Evolutionary conservation across 768 basidiomycete genomes (phyloP), one percentile per base, ranked within the genome.

Genomic region (Candolleomyces aberdarensis): DNA sequence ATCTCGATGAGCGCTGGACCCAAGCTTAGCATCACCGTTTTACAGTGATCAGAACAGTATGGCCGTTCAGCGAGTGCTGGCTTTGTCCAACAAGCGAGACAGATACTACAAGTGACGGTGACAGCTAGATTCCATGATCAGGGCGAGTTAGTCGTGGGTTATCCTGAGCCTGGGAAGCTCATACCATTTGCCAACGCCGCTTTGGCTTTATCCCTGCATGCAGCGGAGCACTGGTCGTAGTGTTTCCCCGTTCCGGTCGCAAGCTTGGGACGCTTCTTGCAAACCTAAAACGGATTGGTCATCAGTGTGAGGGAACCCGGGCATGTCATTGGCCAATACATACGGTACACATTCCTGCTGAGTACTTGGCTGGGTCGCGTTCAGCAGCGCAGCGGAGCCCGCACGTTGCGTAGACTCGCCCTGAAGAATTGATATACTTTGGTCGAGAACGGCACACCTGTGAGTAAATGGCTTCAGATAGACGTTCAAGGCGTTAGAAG

Each of bases 171-270:
- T 2, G 8, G 14, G 22, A 22, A 22, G 49, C 4, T 22, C 19
- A 8, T 51, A 51, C 49, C 49, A 4, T 22, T 51, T 3, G 19
- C 49, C n/a, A 15, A 14, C 15, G 49, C 8, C 15, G 19, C 29
- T 22, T 51, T 51, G 13, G 19, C 49, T 26, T 66, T 70, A 48
- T 71, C 66, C 48, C 67, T 62, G 51, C 70, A 72, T 29, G 69
- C 65, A 40, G 50, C 63, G n/a, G 70, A 69, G 51, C 70, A 72
- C 17, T 71, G 67, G 15, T 66, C 66, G 53, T 60, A 69, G 6
- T 46, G 53, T 57, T 60, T 62, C 5, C 64, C 65, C 40, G 64
- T 66, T 31, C 62, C 51, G 5, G n/a, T 11, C 17, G 62, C 43
- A 15, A 61, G 59, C 57, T 69, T 69, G 14, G 69, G 70, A 44